Evolutionary conservation across 345 rosid species (phyloP), one percentile per base, ranked within the genome.

Genomic region (Ceriops decandra): DNA sequence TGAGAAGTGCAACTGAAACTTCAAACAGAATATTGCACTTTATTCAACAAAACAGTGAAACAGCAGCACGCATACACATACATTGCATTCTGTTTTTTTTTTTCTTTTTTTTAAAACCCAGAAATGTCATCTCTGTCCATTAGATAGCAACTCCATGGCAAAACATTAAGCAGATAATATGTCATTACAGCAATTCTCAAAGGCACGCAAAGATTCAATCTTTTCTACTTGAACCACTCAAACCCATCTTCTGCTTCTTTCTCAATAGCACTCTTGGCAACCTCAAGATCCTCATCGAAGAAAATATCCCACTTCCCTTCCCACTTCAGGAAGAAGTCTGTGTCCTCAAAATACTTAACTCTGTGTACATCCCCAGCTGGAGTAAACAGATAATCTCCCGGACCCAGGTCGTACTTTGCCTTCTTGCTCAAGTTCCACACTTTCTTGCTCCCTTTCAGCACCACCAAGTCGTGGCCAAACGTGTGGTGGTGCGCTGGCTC

Each of bases 401-500:
- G 86, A 62, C 52, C 77, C 65, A 91, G 70, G 77, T 93, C 95
- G 58, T 80, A 82, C 63, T 69, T 88, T 65, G 79, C 85, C 60
- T 82, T 80, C 85, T 93, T 91, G 32, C 68, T 93, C 72, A 93
- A 24, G 64, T 89, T 93, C 98, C 97, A 91, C 7, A 91, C 96
- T 13, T 80, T 87, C 77, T 91, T 93, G 72, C 77, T 87, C 69
- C 95, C 92, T 59, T 81, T 73, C 58, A 85, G 69, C 64, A 91
- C 98, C 68, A 91, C 80, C 79, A 93, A 65, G 57, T 87, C 96
- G 68, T 93, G 98, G 0, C 98, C 96, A 33, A 86, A 93, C 2
- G 95, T 91, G 68, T 91, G 91, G 74, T 91, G 98, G 52, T 93
- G 98, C 3, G 97, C 98, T 0, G 96, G 98, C 72, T 93, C 98